Evolutionary conservation across 306 rosid species (phyloP).

Genomic region (Styphnolobium japonicum): DNA sequence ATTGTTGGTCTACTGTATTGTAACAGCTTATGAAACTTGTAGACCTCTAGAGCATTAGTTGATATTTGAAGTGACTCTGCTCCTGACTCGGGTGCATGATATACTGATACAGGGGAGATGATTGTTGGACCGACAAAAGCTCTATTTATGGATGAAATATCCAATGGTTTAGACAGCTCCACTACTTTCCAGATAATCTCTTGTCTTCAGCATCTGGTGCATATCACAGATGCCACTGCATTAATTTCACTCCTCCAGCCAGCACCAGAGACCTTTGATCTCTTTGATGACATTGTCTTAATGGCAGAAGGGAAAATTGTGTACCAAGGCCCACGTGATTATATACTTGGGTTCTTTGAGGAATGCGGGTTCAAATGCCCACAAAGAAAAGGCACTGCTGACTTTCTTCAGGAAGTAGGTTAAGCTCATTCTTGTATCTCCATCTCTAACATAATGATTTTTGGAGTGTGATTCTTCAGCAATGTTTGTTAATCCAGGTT

Average conservation of each 20-base stretch:
- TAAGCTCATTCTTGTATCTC: neutral
- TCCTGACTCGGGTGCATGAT: slow-evolving; percentile 22
- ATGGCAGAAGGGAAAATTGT: slow-evolving; percentile 63
- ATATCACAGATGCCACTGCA: slow-evolving; percentile 53
- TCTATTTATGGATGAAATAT: slow-evolving; percentile 73
- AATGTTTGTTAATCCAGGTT: slow-evolving; percentile 37
- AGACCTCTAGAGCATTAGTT: neutral
- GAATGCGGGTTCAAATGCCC: slow-evolving; percentile 55
- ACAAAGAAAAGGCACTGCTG: slow-evolving; percentile 51
- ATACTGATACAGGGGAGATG: slow-evolving; percentile 51
- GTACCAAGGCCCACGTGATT: slow-evolving; percentile 59
- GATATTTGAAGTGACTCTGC: neutral
- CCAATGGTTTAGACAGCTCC: slow-evolving; percentile 75
- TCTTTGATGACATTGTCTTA: slow-evolving; percentile 59
- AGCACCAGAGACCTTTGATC: slow-evolving; percentile 68
- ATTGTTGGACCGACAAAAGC: slow-evolving; percentile 57
- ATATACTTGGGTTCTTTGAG: slow-evolving; percentile 41
- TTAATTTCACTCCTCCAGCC: slow-evolving; percentile 67
- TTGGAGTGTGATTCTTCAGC: neutral
- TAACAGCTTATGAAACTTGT: neutral
- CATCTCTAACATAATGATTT: neutral
- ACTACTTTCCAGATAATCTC: slow-evolving; percentile 58
- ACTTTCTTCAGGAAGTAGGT: slow-evolving; percentile 66
- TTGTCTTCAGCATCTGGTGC: slow-evolving; percentile 54
- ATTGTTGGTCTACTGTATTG: neutral